Evolutionary conservation across 2,329 filamentous ascomycete genomes (phyloP).

Genomic region (Cladosporium sp.): DNA sequence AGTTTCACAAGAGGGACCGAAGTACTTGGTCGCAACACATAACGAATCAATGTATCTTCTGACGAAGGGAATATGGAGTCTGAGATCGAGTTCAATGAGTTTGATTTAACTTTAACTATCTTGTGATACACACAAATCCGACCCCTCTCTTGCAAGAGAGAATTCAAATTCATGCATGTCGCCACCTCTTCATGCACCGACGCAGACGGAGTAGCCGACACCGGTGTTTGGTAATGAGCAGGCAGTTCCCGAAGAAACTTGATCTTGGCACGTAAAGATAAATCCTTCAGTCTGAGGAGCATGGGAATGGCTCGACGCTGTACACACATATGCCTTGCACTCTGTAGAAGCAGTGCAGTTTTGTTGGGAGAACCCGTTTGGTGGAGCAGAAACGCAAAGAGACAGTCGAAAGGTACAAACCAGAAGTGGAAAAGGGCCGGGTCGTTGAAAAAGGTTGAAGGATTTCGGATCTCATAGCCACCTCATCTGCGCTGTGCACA

Average conservation of each 20-base stretch:
- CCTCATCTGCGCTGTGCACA: constrained; percentile 17
- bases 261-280: constrained; percentile 63
- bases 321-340: constrained; percentile 68
- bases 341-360: constrained; percentile 25
- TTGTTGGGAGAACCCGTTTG: neutral
- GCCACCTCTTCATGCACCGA: constrained; percentile 65
- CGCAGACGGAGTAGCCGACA: constrained; percentile 51
- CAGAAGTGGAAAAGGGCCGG: neutral
- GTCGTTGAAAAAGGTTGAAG: constrained; percentile 14
- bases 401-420: constrained; percentile 11
- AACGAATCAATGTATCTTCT: neutral
- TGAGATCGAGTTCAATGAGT: neutral
- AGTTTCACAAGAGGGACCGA: neutral
- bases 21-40: neutral
- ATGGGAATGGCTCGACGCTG: constrained; percentile 62
- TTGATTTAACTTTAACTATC: neutral
- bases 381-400: constrained; percentile 8
- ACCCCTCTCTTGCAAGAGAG: too few relatives aligned
- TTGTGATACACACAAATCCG: neutral
- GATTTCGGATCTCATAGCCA: constrained; percentile 20
- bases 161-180: constrained; percentile 43
- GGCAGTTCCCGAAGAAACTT: constrained; percentile 37
- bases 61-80: neutral
- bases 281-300: constrained; percentile 66
- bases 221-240: constrained; percentile 67